phyloP scores from a whole-genome alignment of 768 basidiomycete species.

The Tulasnella sp. region DNA sequence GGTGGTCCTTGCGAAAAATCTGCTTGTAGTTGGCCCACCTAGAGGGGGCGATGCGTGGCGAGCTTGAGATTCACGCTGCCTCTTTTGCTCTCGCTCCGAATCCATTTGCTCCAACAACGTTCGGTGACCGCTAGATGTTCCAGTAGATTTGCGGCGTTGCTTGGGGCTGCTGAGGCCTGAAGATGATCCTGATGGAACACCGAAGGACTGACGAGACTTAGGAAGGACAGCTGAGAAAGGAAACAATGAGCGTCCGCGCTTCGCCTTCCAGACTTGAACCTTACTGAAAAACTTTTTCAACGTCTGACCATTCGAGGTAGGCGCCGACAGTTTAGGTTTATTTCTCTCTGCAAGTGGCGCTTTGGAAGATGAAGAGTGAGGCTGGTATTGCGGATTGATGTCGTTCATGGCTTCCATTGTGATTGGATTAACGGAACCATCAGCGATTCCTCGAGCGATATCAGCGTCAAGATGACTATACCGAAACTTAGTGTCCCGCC shows the following conservation, averaged over 20 bases:
- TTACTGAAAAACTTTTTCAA: slow-evolving; percentile 27
- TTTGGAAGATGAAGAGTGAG: slow-evolving; percentile 30
- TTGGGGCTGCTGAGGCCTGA: not conserved
- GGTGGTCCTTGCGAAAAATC: slow-evolving; percentile 23
- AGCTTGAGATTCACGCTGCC: not conserved
- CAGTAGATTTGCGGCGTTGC: slow-evolving; percentile 11
- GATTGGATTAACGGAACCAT: slow-evolving; percentile 72
- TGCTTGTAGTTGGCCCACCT: not conserved
- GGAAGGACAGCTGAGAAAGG: slow-evolving; percentile 20
- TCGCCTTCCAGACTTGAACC: not conserved
- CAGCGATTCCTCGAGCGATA: slow-evolving; percentile 67
- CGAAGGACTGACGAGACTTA: slow-evolving; percentile 16
- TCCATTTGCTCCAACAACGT: slow-evolving; percentile 34
- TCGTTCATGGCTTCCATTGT: slow-evolving; percentile 72
- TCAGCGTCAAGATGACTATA: slow-evolving; percentile 64
- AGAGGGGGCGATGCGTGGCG: not conserved
- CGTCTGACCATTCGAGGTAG: not conserved
- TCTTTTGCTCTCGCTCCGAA: slow-evolving; percentile 14
- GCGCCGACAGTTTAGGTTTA: not conserved
- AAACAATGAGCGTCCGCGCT: not conserved
- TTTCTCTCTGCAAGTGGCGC: slow-evolving; percentile 10
- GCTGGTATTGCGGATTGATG: slow-evolving; percentile 68
- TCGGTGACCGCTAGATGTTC: slow-evolving; percentile 2
- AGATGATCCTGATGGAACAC: not conserved
- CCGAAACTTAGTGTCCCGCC: slow-evolving; percentile 33